phyloP scores from a whole-genome alignment of 495 filamentous ascomycete species.

The Xylaria flabelliformis region DNA sequence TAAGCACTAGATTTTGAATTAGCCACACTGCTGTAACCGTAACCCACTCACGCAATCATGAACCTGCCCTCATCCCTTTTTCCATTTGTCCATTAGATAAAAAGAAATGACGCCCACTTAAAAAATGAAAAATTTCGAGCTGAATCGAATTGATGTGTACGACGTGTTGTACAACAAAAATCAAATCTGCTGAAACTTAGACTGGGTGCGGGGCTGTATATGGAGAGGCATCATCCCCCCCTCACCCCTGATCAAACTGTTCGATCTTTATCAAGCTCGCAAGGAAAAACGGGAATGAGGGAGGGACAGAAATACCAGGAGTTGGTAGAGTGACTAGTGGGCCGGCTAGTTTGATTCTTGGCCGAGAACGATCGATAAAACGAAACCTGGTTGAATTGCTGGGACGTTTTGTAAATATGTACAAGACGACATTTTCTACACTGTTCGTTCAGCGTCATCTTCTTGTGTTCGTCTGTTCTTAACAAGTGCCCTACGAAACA shows the following conservation, averaged over 20 bases:
- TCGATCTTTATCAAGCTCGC: background rate
- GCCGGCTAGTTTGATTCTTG: background rate
- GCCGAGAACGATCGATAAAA: background rate
- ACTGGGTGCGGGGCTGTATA: slow-evolving; percentile 14
- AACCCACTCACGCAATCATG: slow-evolving; percentile 13
- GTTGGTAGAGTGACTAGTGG: slow-evolving; percentile 1
- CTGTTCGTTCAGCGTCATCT: slow-evolving; percentile 13
- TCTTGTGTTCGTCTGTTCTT: background rate
- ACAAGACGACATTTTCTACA: slow-evolving; percentile 35
- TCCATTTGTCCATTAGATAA: slow-evolving; percentile 51
- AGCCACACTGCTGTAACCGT: slow-evolving; percentile 13
- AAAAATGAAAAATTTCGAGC: slow-evolving; percentile 31
- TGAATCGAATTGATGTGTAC: slow-evolving; percentile 32
- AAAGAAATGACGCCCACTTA: slow-evolving; percentile 10
- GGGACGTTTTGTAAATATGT: slow-evolving; percentile 44
- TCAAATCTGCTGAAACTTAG: slow-evolving; percentile 30
- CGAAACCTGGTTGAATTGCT: slow-evolving; percentile 9
- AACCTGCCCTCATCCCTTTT: slow-evolving; percentile 26
- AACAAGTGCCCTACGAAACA: background rate
- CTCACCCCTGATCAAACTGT: background rate
- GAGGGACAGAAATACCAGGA: slow-evolving; percentile 4
- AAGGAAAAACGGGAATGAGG: slow-evolving; percentile 2
- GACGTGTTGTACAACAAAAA: slow-evolving; percentile 30
- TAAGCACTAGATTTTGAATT: slow-evolving; percentile 41
- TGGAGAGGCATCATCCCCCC: background rate